A percentile compares a stretch with the other conserved stretches of the same genome.
These are phyloP conservation scores for Triticum dicoccoides DNA, from an alignment of 176 grass and related monocot genomes.

Conservation along the genomic window DNA sequence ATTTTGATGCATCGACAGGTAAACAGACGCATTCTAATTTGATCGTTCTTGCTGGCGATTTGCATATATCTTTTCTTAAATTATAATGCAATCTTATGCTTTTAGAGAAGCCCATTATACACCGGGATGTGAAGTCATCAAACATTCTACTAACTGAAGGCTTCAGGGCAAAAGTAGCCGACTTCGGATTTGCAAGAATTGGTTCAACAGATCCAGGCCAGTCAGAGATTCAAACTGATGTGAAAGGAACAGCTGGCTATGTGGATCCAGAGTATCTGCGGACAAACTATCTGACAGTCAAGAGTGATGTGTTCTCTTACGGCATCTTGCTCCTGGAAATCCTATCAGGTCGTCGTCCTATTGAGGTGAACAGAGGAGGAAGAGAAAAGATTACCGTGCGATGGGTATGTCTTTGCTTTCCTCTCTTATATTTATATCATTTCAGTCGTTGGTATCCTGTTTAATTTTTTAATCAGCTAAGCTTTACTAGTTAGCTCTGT, in stretches of 20 bases:
- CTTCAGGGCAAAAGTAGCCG: slow-evolving; percentile 88
- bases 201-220: slow-evolving; percentile 77
- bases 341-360: slow-evolving; percentile 73
- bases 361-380: slow-evolving; percentile 59
- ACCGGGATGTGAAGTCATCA: slow-evolving; percentile 90
- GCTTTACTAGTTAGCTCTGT: not conserved
- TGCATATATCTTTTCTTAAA: not conserved
- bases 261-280: slow-evolving; percentile 91
- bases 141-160: slow-evolving; percentile 86
- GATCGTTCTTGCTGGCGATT: not conserved
- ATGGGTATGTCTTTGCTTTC: slow-evolving; percentile 67
- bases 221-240: slow-evolving; percentile 74
- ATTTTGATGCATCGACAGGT: not conserved
- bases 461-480: not conserved
- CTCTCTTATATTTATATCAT: not conserved
- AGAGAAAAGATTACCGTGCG: slow-evolving; percentile 84
- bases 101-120: slow-evolving; percentile 94
- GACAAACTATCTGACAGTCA: slow-evolving; percentile 67
- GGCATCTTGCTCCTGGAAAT: slow-evolving; percentile 95
- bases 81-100: slow-evolving; percentile 17
- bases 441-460: not conserved
- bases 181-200: slow-evolving; percentile 92
- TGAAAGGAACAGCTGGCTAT: slow-evolving; percentile 92
- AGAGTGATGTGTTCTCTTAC: slow-evolving; percentile 96
- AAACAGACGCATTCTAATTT: not conserved